phyloP scores from a whole-genome alignment of 192 early-diverging fungal genomes.

The Entrophospora sp. region DNA sequence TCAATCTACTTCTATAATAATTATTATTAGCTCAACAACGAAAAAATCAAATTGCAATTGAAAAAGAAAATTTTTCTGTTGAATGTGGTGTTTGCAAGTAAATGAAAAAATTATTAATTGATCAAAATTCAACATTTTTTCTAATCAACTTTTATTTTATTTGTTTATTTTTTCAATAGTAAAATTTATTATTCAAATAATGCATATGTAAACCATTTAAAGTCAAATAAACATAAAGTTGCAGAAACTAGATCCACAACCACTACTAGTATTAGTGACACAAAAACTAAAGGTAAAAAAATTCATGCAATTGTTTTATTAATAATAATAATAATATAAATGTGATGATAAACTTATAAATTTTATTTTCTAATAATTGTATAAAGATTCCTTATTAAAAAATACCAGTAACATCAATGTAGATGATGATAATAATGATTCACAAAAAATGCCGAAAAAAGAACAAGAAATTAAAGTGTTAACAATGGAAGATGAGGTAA shows the following conservation, averaged over 20 bases:
- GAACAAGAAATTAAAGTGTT: too few relatives aligned
- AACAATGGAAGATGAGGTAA: not conserved
- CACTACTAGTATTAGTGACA: too few relatives aligned
- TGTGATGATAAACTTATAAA: too few relatives aligned
- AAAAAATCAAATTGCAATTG: conserved; percentile 35
- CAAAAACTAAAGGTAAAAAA: conserved; percentile 24
- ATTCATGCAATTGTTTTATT: not conserved
- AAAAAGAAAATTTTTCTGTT: conserved; percentile 25
- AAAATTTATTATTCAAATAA: conserved; percentile 74
- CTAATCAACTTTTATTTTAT: not conserved
- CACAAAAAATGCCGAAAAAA: not conserved
- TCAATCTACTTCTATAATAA: not conserved
- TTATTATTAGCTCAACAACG: conserved; percentile 42
- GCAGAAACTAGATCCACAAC: too few relatives aligned
- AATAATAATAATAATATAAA: not conserved
- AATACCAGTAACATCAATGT: too few relatives aligned
- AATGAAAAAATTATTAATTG: not conserved
- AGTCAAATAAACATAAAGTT: conserved; percentile 96
- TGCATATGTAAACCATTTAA: conserved; percentile 79
- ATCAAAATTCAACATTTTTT: too few relatives aligned
- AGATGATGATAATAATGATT: too few relatives aligned
- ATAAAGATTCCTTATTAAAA: too few relatives aligned
- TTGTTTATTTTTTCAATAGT: conserved; percentile 34
- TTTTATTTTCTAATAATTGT: too few relatives aligned
- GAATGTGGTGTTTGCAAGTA: conserved; percentile 27